These are phyloP conservation scores for Lachnellula occidentalis DNA, from an alignment of 2,329 filamentous ascomycete species.

Conservation along the genomic window DNA sequence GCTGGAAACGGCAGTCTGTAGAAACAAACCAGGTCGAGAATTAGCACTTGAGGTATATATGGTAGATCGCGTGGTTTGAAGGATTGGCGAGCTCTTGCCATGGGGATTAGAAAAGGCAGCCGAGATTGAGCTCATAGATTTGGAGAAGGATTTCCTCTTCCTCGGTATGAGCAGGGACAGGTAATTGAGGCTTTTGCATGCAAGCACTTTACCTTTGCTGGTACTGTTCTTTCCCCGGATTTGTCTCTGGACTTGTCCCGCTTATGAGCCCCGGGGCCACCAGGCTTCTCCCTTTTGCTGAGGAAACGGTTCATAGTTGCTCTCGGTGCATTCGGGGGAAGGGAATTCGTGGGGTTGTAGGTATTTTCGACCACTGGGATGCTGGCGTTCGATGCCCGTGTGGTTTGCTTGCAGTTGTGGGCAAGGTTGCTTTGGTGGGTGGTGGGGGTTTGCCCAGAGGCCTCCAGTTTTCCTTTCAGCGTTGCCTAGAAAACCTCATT, in stretches of 20 bases:
- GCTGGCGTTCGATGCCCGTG: background rate
- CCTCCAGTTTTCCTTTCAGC: slow-evolving; percentile 5
- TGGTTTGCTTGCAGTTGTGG: background rate
- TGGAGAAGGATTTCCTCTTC: slow-evolving; percentile 13
- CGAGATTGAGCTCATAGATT: slow-evolving; percentile 16
- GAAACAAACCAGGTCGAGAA: slow-evolving; percentile 13
- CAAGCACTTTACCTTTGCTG: slow-evolving; percentile 39
- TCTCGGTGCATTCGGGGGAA: background rate
- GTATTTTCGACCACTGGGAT: background rate
- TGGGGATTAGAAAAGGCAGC: slow-evolving; percentile 18
- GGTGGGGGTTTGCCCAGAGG: too few species aligned
- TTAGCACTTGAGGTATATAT: slow-evolving; percentile 24
- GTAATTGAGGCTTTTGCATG: slow-evolving; percentile 4
- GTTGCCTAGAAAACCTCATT: slow-evolving; percentile 14
- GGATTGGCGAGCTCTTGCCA: slow-evolving; percentile 17
- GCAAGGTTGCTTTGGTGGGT: too few species aligned
- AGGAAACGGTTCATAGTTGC: slow-evolving; percentile 58
- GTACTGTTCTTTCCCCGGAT: slow-evolving; percentile 19
- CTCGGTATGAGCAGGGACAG: slow-evolving; percentile 12
- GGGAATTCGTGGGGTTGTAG: background rate
- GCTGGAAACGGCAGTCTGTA: slow-evolving; percentile 46
- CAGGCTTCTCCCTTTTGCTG: slow-evolving; percentile 62
- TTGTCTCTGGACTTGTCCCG: slow-evolving; percentile 52
- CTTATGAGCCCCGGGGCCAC: slow-evolving; percentile 36
- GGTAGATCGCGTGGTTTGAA: slow-evolving; percentile 14